phyloP scores from a whole-genome alignment of 1,284 basidiomycete genomes.

The Fistulinella cinereoalba region DNA sequence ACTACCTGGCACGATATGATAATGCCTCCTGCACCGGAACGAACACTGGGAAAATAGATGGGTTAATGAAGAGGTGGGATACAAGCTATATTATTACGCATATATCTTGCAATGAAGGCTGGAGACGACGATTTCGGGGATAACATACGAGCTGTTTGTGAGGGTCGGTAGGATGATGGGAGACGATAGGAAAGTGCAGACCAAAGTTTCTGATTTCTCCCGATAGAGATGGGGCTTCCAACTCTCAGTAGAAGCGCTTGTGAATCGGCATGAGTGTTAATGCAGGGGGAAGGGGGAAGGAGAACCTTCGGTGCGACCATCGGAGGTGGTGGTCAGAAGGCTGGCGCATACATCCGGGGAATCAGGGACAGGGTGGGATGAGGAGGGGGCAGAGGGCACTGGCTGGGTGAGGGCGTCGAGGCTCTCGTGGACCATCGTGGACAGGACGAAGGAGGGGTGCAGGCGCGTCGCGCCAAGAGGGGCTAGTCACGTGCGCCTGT shows the following conservation, averaged over 20 bases:
- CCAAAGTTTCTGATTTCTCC: constrained; percentile 59
- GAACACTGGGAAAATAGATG: constrained; percentile 40
- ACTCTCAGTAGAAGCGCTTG: constrained; percentile 57
- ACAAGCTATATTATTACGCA: constrained; percentile 47
- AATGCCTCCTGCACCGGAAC: constrained; percentile 65
- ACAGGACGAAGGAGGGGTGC: background rate
- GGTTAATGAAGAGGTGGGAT: background rate
- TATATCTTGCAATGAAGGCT: constrained; percentile 75
- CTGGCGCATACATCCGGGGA: constrained; percentile 61
- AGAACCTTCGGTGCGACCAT: constrained; percentile 60
- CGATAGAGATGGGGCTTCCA: constrained; percentile 62
- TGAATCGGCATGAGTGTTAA: constrained; percentile 15
- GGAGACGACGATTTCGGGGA: constrained; percentile 55
- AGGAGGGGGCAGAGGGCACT: constrained; percentile 25
- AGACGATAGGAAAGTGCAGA: constrained; percentile 22
- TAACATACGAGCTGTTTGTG: constrained; percentile 45
- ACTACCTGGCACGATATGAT: constrained; percentile 73
- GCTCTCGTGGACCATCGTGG: constrained; percentile 19
- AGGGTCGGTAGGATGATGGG: constrained; percentile 4
- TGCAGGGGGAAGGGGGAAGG: background rate
- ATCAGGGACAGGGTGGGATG: constrained; percentile 5
- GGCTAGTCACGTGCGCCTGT: constrained; percentile 21
- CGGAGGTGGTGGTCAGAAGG: constrained; percentile 51
- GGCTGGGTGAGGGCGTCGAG: constrained; percentile 29
- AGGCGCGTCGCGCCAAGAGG: constrained; percentile 10